Percentiles rank a stretch among this genome's conserved stretches.
Evolutionary conservation across 176 grass and related monocot species (phyloP).

Genomic region (Lolium rigidum): DNA sequence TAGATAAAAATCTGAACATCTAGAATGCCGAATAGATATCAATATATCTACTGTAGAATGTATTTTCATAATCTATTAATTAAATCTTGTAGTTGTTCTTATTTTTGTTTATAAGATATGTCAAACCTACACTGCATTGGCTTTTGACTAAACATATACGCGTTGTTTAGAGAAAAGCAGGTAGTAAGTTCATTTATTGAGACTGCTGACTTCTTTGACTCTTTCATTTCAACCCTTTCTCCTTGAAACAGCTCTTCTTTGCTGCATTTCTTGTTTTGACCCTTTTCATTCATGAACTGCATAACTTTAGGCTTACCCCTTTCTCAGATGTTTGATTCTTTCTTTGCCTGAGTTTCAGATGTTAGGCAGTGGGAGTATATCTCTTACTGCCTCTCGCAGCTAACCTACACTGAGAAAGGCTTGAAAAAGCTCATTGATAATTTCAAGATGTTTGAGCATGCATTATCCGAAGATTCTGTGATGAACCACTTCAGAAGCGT

Average conservation of each 20-base stretch:
- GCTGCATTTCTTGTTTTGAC: conserved; percentile 1
- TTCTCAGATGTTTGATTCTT: conserved; percentile 18
- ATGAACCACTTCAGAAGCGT: conserved; percentile 89
- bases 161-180: no score
- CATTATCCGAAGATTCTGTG: conserved; percentile 82
- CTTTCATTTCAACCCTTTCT: conserved; percentile 29
- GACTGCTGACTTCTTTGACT: neutral
- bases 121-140: no score
- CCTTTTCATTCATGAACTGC: conserved; percentile 32
- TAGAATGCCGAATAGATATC: no score
- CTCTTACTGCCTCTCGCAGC: conserved; percentile 94
- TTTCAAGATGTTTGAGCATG: conserved; percentile 95
- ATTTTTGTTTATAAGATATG: no score
- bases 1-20: no score
- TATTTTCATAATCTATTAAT: no score
- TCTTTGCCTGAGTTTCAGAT: conserved; percentile 65
- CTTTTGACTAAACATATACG: no score
- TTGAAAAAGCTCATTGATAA: conserved; percentile 92
- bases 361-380: conserved; percentile 87
- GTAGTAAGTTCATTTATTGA: neutral
- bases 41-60: no score
- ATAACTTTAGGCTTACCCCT: neutral
- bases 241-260: conserved; percentile 6
- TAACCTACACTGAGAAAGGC: conserved; percentile 93
- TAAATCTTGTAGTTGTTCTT: no score